phyloP scores from a whole-genome alignment of 2,329 filamentous ascomycete genomes.

The Venturia carpophila region DNA sequence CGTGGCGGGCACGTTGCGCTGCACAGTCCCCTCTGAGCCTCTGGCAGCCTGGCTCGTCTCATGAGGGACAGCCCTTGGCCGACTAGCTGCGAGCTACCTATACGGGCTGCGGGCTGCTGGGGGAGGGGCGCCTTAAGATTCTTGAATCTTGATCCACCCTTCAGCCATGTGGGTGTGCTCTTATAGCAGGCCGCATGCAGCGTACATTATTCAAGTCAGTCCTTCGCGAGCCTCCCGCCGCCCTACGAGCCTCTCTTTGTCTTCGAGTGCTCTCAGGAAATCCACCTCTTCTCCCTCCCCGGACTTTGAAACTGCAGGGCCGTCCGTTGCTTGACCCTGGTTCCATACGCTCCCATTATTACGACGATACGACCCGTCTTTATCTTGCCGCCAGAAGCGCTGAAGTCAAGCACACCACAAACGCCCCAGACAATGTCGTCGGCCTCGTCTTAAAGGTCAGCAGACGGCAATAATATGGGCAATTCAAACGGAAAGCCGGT shows the following conservation, averaged over 20 bases:
- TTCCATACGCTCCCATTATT: background rate
- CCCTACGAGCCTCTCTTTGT: background rate
- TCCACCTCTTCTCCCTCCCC: background rate
- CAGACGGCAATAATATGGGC: constrained; percentile 57
- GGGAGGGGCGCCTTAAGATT: background rate
- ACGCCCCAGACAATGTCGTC: background rate
- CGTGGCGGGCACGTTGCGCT: background rate
- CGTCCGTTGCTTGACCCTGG: background rate
- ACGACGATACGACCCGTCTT: background rate
- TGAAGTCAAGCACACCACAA: background rate
- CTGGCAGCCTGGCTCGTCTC: too few relatives aligned
- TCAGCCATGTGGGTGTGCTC: constrained; percentile 1
- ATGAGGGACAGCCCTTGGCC: too few relatives aligned
- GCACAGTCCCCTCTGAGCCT: too few relatives aligned
- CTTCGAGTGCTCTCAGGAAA: background rate
- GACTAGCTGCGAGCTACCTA: too few relatives aligned
- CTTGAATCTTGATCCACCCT: background rate
- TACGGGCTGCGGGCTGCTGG: too few relatives aligned
- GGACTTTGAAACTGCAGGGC: background rate
- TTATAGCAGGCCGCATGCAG: constrained; percentile 1
- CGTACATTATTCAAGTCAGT: background rate
- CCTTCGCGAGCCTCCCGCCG: background rate
- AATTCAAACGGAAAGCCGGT: constrained; percentile 93
- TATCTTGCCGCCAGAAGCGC: constrained; percentile 11
- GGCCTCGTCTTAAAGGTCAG: background rate